These are phyloP conservation scores for Aspergillus baeticus DNA, from an alignment of 495 filamentous ascomycete genomes.

Conservation along the genomic window DNA sequence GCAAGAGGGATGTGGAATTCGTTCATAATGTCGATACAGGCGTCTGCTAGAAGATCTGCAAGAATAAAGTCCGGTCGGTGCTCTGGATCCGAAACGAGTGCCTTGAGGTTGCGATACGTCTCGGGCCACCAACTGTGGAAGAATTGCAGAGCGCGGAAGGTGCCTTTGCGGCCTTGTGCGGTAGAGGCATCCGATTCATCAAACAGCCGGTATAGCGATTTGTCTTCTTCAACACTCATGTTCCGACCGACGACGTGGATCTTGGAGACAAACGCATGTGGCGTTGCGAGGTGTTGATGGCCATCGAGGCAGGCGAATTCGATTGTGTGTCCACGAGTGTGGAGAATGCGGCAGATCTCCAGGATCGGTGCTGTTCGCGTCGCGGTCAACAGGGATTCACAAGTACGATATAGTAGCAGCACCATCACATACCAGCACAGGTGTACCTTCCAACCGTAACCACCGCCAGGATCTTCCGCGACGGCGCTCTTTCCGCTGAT, in stretches of 20 bases:
- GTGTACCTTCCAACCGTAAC: conserved; percentile 29
- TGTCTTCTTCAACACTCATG: conserved; percentile 19
- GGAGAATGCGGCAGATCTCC: conserved; percentile 34
- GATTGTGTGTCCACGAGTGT: conserved; percentile 33
- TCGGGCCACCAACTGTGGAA: conserved; percentile 40
- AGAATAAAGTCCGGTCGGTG: conserved; percentile 34
- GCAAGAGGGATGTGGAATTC: conserved; percentile 35
- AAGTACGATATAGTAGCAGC: conserved; percentile 6
- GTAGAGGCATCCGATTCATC: conserved; percentile 19
- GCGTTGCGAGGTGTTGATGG: conserved; percentile 31
- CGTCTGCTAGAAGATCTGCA: conserved; percentile 39
- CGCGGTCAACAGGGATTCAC: conserved; percentile 6
- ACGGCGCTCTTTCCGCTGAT: conserved; percentile 1
- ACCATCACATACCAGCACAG: conserved; percentile 19
- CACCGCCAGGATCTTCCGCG: conserved; percentile 27
- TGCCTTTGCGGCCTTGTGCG: conserved; percentile 17
- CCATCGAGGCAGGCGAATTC: conserved; percentile 38
- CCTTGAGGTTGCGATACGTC: conserved; percentile 29
- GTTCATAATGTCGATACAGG: conserved; percentile 31
- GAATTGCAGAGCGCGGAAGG: conserved; percentile 30
- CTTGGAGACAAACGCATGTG: conserved; percentile 28
- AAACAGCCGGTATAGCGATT: conserved; percentile 30
- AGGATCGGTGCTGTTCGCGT: conserved; percentile 31
- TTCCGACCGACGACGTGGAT: conserved; percentile 21
- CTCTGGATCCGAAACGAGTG: conserved; percentile 18